Base-by-base conservation (phyloP, 2,329 filamentous ascomycete genomes). In the Hypoxylon sp. region DNA sequence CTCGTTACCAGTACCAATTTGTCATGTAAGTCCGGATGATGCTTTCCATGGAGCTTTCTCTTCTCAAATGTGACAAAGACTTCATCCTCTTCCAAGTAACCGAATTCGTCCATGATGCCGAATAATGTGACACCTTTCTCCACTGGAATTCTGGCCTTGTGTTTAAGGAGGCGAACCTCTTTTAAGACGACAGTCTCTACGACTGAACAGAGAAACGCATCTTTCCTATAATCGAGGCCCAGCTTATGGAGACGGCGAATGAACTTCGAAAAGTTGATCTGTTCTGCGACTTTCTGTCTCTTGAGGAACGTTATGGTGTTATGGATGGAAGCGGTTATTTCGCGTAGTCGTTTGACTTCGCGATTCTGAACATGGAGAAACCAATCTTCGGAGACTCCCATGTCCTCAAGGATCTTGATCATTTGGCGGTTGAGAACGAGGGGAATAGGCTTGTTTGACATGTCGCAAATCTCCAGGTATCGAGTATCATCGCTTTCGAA, bases 341-440 rank as follows among this genome's bases (percentile, higher is more conserved):
- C 77, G 2, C 87, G 84, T 3, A 96, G 80, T 11, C 83, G 80
- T 0, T 83, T 69, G 2, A 96, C 78, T 26, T 89, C 89, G n/a
- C 80, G 79, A 0, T 81, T 79, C 75, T 96, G 93, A 0, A 92
- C 78, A 0, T 81, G 72, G 9, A 90, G 73, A 68, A 97, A 95
- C 75, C 86, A 90, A 0, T 77, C 59, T 0, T 79, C 73, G 0
- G 81, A 74, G 0, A 91, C 87, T 0, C 85, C 84, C 76, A 95
- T 88, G 69, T 96, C 93, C 73, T 97, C 93, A 0, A 97, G 77
- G 4, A 96, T 93, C 75, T 96, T 96, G 78, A 96, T 93, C 65
- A 94, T 82, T 69, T 92, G 92, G 0, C 91, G 88, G 72, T 96
- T 96, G 1, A 96, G 83, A 16, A 89, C 86, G 69, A 94, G 82